A percentile compares a stretch with the other conserved stretches of the same genome.
These are phyloP conservation scores for Margaritispora aquatica DNA, from an alignment of 495 filamentous ascomycete species.

Conservation along the genomic window DNA sequence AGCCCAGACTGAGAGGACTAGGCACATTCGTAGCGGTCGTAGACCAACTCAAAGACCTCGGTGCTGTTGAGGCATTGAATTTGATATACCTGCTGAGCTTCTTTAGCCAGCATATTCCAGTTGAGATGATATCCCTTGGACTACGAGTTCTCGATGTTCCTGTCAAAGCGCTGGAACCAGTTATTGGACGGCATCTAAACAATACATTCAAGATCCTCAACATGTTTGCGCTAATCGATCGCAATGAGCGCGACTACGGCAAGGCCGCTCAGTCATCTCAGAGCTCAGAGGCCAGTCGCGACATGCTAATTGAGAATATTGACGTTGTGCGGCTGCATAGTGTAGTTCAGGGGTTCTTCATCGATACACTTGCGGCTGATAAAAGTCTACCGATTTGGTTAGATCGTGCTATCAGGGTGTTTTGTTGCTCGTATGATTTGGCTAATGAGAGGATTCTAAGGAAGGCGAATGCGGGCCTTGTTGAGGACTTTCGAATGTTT, in stretches of 20 bases:
- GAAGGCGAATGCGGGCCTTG: constrained; percentile 49
- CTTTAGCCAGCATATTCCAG: constrained; percentile 66
- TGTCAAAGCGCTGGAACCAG: constrained; percentile 50
- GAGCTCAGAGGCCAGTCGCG: constrained; percentile 39
- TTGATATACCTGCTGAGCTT: constrained; percentile 71
- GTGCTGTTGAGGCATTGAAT: constrained; percentile 58
- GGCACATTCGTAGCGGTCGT: constrained; percentile 63
- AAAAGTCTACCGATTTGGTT: constrained; percentile 57
- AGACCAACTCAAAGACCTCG: constrained; percentile 57
- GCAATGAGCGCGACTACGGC: constrained; percentile 50
- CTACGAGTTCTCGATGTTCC: constrained; percentile 50
- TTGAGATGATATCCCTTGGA: constrained; percentile 65
- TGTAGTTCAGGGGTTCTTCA: constrained; percentile 74
- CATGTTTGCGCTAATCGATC: constrained; percentile 63
- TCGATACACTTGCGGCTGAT: constrained; percentile 57
- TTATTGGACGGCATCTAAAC: constrained; percentile 42
- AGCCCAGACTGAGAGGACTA: constrained; percentile 60
- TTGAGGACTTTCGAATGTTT: constrained; percentile 66
- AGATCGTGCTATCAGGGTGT: constrained; percentile 50
- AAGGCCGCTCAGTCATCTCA: constrained; percentile 38
- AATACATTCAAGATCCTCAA: constrained; percentile 64
- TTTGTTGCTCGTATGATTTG: constrained; percentile 55
- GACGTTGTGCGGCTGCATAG: constrained; percentile 72
- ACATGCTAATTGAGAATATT: constrained; percentile 49
- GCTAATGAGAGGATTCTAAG: constrained; percentile 51